phyloP scores from a whole-genome alignment of 176 grass and related monocot genomes.

The Oryza punctata region DNA sequence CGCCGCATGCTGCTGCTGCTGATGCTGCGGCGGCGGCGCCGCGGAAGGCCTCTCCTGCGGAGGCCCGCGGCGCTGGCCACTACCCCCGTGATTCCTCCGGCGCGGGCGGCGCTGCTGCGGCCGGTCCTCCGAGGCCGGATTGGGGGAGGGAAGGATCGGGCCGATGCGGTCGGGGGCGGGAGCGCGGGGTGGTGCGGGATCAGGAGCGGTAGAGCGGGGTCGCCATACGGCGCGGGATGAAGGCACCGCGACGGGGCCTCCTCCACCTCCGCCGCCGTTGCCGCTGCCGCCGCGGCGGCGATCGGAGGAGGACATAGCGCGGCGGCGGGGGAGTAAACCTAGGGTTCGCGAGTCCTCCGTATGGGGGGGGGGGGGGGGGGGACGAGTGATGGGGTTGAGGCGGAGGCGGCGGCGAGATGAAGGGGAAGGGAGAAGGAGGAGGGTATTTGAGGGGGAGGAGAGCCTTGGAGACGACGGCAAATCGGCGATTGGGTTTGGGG shows the following conservation, averaged over 20 bases:
- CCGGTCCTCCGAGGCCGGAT: not conserved
- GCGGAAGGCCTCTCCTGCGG: slow-evolving; percentile 16
- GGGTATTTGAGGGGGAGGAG: slow-evolving; percentile 41
- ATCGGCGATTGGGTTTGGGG: not conserved
- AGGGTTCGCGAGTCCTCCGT: slow-evolving; percentile 31
- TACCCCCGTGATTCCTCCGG: slow-evolving; percentile 17
- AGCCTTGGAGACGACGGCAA: slow-evolving; percentile 71
- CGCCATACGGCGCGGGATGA: slow-evolving; percentile 57
- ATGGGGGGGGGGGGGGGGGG: not conserved
- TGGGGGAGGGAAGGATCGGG: slow-evolving; percentile 29
- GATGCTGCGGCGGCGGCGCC: not conserved
- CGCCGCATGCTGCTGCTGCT: too few species aligned
- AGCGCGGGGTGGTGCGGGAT: not conserved
- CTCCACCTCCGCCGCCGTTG: slow-evolving; percentile 17
- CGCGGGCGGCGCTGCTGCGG: slow-evolving; percentile 2
- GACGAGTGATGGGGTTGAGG: not conserved
- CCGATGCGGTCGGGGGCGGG: not conserved
- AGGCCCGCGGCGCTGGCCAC: not conserved
- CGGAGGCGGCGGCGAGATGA: not conserved
- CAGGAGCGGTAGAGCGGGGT: slow-evolving; percentile 19
- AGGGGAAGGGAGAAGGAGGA: not conserved
- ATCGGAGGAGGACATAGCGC: slow-evolving; percentile 42
- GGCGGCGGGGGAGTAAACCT: slow-evolving; percentile 20
- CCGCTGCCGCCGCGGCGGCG: slow-evolving; percentile 37
- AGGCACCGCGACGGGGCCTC: not conserved